Evolutionary conservation across 2,329 filamentous ascomycete species (phyloP).

Genomic region (Fusarium burgessii): DNA sequence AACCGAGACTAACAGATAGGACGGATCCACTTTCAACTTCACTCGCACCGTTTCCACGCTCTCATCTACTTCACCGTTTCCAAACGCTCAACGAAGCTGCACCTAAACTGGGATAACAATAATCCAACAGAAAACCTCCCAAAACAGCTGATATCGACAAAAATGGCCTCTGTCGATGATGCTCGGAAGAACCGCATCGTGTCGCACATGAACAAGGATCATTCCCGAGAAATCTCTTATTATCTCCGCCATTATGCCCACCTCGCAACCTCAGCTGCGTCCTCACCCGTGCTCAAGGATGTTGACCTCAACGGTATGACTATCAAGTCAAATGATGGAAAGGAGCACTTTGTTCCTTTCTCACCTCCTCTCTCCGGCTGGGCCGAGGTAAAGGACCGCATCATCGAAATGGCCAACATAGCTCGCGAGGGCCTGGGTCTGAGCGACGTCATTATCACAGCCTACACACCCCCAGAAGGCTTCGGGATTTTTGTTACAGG

Average conservation of each 20-base stretch:
- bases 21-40: conserved; percentile 43
- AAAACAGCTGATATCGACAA: background rate
- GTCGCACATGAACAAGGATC: conserved; percentile 88
- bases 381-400: conserved; percentile 74
- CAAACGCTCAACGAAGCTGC: conserved; percentile 3
- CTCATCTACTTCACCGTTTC: background rate
- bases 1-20: background rate
- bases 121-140: background rate
- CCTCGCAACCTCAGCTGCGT: conserved; percentile 66
- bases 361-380: conserved; percentile 76
- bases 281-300: conserved; percentile 72
- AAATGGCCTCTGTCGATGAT: conserved; percentile 47
- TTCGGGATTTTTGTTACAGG: conserved; percentile 66
- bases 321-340: conserved; percentile 62
- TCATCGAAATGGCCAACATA: conserved; percentile 76
- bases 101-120: background rate
- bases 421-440: conserved; percentile 70
- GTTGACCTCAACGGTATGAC: conserved; percentile 75
- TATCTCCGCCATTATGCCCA: conserved; percentile 81
- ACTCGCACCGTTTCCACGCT: background rate
- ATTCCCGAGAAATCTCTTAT: conserved; percentile 77
- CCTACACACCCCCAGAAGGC: conserved; percentile 56
- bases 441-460: conserved; percentile 57
- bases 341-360: conserved; percentile 69
- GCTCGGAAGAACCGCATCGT: conserved; percentile 61